Conservation (phyloP, 768 basidiomycete genomes). For the Termitomyces sp. region DNA sequence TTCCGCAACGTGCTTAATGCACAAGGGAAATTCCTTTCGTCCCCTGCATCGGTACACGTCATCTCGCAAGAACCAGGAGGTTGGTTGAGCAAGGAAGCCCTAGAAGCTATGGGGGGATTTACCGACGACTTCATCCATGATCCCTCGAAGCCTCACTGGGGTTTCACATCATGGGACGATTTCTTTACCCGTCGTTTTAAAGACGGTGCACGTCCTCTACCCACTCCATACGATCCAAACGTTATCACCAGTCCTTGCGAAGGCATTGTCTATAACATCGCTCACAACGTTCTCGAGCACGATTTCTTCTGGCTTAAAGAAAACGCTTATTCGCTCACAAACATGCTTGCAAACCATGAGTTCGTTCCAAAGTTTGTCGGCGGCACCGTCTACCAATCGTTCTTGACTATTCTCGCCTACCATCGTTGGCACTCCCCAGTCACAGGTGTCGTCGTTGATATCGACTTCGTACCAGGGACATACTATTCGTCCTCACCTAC, state of each 20-base stretch:
- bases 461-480: slow-evolving; percentile 39
- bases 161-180: slow-evolving; percentile 22
- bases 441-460: slow-evolving; percentile 15
- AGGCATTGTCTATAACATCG: slow-evolving; percentile 33
- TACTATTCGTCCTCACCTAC: slow-evolving; percentile 37
- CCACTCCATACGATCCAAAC: slow-evolving; percentile 12
- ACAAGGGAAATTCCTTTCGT: slow-evolving; percentile 44
- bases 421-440: slow-evolving; percentile 3
- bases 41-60: slow-evolving; percentile 16
- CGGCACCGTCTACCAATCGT: not conserved
- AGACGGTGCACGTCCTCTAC: slow-evolving; percentile 29
- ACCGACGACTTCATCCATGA: slow-evolving; percentile 5
- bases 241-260: slow-evolving; percentile 45
- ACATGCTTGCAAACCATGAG: slow-evolving; percentile 38
- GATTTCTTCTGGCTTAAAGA: slow-evolving; percentile 52
- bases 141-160: slow-evolving; percentile 2
- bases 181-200: slow-evolving; percentile 17
- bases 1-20: slow-evolving; percentile 43
- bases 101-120: slow-evolving; percentile 6
- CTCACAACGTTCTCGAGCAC: slow-evolving; percentile 29
- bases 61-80: slow-evolving; percentile 29
- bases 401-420: not conserved
- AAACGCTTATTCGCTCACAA: slow-evolving; percentile 41
- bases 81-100: slow-evolving; percentile 36
- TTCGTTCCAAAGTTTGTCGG: slow-evolving; percentile 2